A percentile compares a stretch with the other conserved stretches of the same genome.
These are phyloP conservation scores for Abelmoschus esculentus DNA, from an alignment of 345 rosid genomes.

Conservation along the genomic window DNA sequence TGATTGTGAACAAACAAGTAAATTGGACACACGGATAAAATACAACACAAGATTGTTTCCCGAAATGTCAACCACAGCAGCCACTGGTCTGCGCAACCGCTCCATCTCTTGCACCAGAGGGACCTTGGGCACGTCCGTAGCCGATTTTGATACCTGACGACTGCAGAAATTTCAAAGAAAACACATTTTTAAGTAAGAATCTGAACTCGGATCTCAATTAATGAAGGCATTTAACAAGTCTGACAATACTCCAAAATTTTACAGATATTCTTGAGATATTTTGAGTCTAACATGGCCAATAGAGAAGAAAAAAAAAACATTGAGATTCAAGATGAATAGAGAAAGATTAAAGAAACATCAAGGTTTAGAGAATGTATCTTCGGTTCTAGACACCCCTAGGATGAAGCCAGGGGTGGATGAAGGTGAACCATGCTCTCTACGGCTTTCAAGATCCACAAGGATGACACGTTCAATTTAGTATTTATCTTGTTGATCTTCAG, in stretches of 20 bases:
- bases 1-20: neutral
- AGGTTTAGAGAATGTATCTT: neutral
- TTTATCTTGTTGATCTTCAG: neutral
- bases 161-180: slow-evolving; percentile 38
- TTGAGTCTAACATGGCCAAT: neutral
- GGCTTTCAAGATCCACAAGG: no score
- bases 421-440: no score
- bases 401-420: no score
- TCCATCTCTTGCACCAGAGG: slow-evolving; percentile 71
- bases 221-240: neutral
- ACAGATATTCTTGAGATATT: neutral
- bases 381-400: no score
- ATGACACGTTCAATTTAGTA: no score
- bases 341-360: neutral
- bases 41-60: neutral
- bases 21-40: slow-evolving; percentile 17
- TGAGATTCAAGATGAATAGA: neutral
- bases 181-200: neutral
- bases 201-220: neutral
- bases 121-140: slow-evolving; percentile 71
- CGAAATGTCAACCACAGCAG: slow-evolving; percentile 47
- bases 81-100: slow-evolving; percentile 65
- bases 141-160: slow-evolving; percentile 92
- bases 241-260: no score
- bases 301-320: neutral